A percentile compares a stretch with the other conserved stretches of the same genome.
Evolutionary conservation across 2,329 filamentous ascomycete genomes (phyloP).

Genomic region (Fusarium sp.): DNA sequence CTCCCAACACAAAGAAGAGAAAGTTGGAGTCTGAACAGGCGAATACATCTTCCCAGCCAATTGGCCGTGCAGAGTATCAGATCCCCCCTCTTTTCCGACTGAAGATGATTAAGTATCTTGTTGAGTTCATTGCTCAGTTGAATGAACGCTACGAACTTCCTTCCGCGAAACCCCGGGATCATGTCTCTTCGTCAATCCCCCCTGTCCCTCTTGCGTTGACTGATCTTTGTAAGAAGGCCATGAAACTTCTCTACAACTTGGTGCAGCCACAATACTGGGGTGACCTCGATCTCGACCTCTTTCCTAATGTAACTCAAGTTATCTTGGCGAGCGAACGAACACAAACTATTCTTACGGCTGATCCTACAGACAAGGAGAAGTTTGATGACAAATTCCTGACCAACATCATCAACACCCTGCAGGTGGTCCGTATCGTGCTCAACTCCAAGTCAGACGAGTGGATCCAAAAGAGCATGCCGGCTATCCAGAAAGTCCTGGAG

Average conservation of each 20-base stretch:
- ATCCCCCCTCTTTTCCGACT: constrained; percentile 74
- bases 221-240: constrained; percentile 86
- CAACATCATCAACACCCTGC: constrained; percentile 90
- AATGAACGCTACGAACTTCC: constrained; percentile 85
- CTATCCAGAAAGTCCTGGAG: constrained; percentile 87
- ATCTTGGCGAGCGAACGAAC: constrained; percentile 86
- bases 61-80: constrained; percentile 71
- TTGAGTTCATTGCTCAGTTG: constrained; percentile 92
- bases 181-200: constrained; percentile 52
- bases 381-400: constrained; percentile 86
- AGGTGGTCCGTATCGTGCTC: constrained; percentile 89
- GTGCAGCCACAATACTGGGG: constrained; percentile 90
- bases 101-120: constrained; percentile 92
- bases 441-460: constrained; percentile 90
- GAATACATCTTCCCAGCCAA: constrained; percentile 61
- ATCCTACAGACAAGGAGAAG: constrained; percentile 73
- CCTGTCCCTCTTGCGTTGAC: constrained; percentile 65
- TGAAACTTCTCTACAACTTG: constrained; percentile 83
- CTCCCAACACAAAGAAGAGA: constrained; percentile 78
- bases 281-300: constrained; percentile 89
- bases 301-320: constrained; percentile 88
- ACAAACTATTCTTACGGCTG: constrained; percentile 64
- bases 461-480: constrained; percentile 80
- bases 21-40: constrained; percentile 73
- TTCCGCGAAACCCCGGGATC: constrained; percentile 72